A percentile compares a stretch with the other conserved stretches of the same genome.
These are phyloP conservation scores for Pseudonectria buxi DNA, from an alignment of 2,329 filamentous ascomycete species.

Conservation along the genomic window DNA sequence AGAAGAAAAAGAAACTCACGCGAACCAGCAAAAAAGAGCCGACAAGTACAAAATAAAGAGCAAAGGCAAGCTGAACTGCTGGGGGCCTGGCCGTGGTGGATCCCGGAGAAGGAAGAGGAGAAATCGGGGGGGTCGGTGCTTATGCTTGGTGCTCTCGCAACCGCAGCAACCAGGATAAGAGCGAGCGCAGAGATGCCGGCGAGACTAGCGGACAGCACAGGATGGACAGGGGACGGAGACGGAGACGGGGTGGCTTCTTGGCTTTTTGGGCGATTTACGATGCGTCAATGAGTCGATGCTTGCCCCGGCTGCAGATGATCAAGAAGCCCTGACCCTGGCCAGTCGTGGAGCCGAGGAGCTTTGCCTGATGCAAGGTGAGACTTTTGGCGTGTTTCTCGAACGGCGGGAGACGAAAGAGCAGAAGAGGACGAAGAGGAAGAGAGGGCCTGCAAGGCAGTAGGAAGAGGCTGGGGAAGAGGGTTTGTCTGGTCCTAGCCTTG, in stretches of 20 bases:
- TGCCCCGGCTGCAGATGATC: too few relatives aligned
- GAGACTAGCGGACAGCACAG: not conserved
- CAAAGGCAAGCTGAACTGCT: too few relatives aligned
- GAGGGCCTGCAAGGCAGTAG: not conserved
- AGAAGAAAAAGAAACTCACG: too few relatives aligned
- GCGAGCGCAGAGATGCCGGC: not conserved
- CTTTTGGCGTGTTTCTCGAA: too few relatives aligned
- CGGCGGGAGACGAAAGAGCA: not conserved
- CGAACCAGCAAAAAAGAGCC: too few relatives aligned
- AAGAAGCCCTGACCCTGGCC: too few relatives aligned
- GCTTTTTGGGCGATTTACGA: too few relatives aligned
- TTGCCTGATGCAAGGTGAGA: too few relatives aligned
- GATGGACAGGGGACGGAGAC: constrained; percentile 1
- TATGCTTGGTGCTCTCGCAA: constrained; percentile 13
- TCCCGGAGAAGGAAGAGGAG: not conserved
- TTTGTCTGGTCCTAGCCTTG: too few relatives aligned
- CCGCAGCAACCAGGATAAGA: constrained; percentile 18
- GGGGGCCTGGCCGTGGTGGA: not conserved
- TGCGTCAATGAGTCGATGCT: too few relatives aligned
- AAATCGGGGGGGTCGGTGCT: constrained; percentile 1
- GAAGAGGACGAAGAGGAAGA: constrained; percentile 1
- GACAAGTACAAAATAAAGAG: too few relatives aligned
- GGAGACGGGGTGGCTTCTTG: constrained; percentile 7
- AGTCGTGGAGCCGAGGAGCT: too few relatives aligned
- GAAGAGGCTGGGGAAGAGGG: constrained; percentile 2